Percentiles rank a stretch among this genome's conserved stretches.
Evolutionary conservation across 73 alveolate species (phyloP).

Genomic region (Effrenium voratum): DNA sequence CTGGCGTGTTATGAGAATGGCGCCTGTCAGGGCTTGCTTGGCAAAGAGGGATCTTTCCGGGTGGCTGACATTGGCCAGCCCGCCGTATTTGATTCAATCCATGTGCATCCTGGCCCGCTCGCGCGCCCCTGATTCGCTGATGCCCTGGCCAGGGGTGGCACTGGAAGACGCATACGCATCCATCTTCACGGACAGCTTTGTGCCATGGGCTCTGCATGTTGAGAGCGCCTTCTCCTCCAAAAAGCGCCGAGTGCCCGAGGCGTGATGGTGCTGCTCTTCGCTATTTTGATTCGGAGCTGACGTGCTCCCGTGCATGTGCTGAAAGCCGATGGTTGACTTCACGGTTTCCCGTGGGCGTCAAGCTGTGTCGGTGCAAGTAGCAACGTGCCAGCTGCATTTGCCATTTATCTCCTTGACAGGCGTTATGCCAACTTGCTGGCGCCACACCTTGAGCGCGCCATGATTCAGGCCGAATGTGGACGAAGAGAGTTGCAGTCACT

Average conservation of each 20-base stretch:
- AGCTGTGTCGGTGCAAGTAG: no score
- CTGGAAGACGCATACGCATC: slow-evolving; percentile 64
- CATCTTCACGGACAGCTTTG: slow-evolving; percentile 84
- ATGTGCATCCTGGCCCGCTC: background rate
- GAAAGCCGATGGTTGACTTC: background rate
- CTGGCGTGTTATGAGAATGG: background rate
- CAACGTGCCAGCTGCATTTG: background rate
- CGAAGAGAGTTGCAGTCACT: background rate
- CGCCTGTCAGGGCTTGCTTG: slow-evolving; percentile 59
- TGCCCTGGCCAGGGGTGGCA: slow-evolving; percentile 18
- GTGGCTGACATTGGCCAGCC: slow-evolving; percentile 70
- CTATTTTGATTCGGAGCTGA: slow-evolving; percentile 66
- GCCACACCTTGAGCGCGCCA: slow-evolving; percentile 75
- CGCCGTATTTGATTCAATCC: background rate
- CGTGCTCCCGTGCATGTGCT: slow-evolving; percentile 8
- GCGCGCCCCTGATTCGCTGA: background rate
- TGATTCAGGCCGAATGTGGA: slow-evolving; percentile 18
- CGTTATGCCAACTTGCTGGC: slow-evolving; percentile 73
- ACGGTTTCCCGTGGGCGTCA: no score
- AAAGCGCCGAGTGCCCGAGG: slow-evolving; percentile 16
- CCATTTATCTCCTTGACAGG: background rate
- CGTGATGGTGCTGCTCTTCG: slow-evolving; percentile 85
- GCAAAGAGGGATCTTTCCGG: slow-evolving; percentile 91
- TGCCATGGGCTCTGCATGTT: background rate
- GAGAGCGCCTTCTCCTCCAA: background rate